Conservation (phyloP, 169 alveolate genomes). For the Perkinsus chesapeaki region DNA sequence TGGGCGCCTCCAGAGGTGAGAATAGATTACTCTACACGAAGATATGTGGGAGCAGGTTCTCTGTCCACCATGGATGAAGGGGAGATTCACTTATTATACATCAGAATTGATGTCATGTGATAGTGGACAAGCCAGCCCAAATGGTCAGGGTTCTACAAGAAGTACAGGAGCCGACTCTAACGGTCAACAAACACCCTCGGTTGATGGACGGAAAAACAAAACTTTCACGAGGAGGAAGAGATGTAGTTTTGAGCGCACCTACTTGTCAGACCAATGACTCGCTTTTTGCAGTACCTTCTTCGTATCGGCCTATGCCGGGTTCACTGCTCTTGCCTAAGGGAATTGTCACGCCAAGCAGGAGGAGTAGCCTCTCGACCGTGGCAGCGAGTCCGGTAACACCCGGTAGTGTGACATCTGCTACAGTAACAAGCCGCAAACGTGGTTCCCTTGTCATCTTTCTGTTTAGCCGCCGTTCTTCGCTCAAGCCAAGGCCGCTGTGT, state of each 20-base stretch:
- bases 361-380: background rate
- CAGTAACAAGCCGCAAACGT: background rate
- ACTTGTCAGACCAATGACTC: too few relatives aligned
- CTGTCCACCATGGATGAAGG: background rate
- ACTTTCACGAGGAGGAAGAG: background rate
- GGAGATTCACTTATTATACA: background rate
- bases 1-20: background rate
- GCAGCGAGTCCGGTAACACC: background rate
- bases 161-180: background rate
- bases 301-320: background rate
- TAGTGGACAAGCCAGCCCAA: background rate
- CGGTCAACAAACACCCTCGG: background rate
- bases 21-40: too few relatives aligned
- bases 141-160: background rate
- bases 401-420: background rate
- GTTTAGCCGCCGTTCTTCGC: background rate
- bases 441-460: background rate
- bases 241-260: background rate
- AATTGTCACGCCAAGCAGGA: background rate
- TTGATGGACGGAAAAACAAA: background rate
- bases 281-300: background rate
- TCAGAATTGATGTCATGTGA: background rate
- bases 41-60: too few relatives aligned
- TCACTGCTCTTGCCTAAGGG: background rate
- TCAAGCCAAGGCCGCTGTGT: background rate